phyloP scores from a whole-genome alignment of 2,329 filamentous ascomycete species.

The Paraphoma sp. region DNA sequence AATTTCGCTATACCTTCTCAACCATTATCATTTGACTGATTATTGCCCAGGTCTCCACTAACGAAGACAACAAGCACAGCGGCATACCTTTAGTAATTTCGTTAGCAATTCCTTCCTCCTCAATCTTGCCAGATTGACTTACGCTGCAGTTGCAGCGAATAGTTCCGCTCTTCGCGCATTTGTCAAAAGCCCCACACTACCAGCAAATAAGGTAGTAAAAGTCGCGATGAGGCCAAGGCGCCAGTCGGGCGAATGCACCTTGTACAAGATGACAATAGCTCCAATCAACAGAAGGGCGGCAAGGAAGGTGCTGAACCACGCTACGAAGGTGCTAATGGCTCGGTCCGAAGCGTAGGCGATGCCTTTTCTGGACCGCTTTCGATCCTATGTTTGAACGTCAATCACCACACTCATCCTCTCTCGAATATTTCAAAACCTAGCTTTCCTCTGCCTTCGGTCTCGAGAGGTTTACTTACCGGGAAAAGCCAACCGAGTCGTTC shows the following conservation, averaged over 20 bases:
- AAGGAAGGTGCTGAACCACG: slow-evolving; percentile 18
- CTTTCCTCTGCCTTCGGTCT: too few relatives aligned
- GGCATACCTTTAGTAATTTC: slow-evolving; percentile 11
- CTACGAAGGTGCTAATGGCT: slow-evolving; percentile 12
- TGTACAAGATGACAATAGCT: slow-evolving; percentile 18
- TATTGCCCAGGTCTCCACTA: slow-evolving; percentile 13
- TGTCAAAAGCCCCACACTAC: slow-evolving; percentile 18
- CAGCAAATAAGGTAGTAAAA: slow-evolving; percentile 22
- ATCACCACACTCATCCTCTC: too few relatives aligned
- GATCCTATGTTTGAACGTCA: slow-evolving; percentile 8
- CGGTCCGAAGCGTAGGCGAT: slow-evolving; percentile 20
- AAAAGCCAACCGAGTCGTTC: slow-evolving; percentile 20
- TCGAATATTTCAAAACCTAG: too few relatives aligned
- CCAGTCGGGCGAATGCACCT: slow-evolving; percentile 7
- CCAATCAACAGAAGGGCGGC: slow-evolving; percentile 21
- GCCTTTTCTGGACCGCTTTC: slow-evolving; percentile 7
- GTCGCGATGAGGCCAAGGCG: slow-evolving; percentile 10
- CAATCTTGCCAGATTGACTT: neutral
- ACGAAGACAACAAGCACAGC: slow-evolving; percentile 27
- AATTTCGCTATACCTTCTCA: neutral
- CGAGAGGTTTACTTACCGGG: too few relatives aligned
- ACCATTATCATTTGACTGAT: neutral
- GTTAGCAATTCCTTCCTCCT: neutral
- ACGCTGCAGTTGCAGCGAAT: slow-evolving; percentile 23
- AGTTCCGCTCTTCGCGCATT: slow-evolving; percentile 23